phyloP scores from a whole-genome alignment of 2,329 filamentous ascomycete genomes.

The Fusarium tuaranense region DNA sequence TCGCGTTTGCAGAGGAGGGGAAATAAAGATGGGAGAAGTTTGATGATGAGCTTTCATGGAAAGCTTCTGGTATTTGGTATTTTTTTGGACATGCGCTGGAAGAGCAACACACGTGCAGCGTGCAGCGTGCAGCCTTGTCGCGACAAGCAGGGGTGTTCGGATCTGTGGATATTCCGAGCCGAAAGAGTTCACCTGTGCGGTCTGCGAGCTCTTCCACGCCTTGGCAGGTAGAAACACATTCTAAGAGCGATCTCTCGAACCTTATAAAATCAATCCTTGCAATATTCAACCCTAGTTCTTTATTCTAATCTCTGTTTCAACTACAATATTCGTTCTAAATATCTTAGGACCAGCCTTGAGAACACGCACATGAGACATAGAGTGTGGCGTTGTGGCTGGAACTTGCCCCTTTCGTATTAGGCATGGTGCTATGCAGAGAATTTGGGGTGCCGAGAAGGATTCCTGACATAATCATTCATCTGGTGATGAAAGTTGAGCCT shows the following conservation, averaged over 20 bases:
- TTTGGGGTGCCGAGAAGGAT: not conserved
- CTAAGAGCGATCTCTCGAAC: not conserved
- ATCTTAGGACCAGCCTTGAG: not conserved
- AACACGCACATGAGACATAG: not conserved
- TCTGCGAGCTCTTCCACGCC: not conserved
- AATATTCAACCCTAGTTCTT: not conserved
- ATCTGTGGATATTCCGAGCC: conserved; percentile 30
- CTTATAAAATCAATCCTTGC: not conserved
- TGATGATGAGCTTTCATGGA: conserved; percentile 18
- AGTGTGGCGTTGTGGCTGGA: not conserved
- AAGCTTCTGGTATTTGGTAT: conserved; percentile 35
- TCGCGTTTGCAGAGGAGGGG: conserved; percentile 8
- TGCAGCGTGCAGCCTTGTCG: conserved; percentile 47
- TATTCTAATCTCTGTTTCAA: not conserved
- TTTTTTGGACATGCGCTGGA: conserved; percentile 42
- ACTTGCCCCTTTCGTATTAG: not conserved
- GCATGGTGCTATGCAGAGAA: not conserved
- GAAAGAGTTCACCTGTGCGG: not conserved
- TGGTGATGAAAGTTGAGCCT: not conserved
- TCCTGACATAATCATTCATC: not conserved
- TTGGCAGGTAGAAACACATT: not conserved
- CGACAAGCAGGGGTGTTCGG: conserved; percentile 37
- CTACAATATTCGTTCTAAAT: not conserved
- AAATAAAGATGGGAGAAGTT: conserved; percentile 22
- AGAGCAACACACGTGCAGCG: conserved; percentile 44